Conservation (phyloP, 176 grass and related monocot genomes). For the Triticum dicoccoides region DNA sequence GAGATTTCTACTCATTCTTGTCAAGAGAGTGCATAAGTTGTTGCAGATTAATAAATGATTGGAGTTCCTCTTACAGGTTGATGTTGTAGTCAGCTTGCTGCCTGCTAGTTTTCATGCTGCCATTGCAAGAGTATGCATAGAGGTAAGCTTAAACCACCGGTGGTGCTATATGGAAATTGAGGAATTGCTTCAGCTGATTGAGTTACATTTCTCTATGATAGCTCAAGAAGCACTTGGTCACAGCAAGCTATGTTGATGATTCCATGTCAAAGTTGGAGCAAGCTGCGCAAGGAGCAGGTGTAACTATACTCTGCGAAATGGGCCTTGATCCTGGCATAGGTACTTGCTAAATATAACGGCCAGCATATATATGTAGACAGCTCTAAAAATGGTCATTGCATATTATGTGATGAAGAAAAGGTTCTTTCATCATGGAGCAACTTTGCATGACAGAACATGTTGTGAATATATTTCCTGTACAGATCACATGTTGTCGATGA, state of each 20-base stretch:
- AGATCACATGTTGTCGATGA: slow-evolving; percentile 99
- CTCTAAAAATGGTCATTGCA: background rate
- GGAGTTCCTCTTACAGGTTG: slow-evolving; percentile 52
- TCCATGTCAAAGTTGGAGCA: slow-evolving; percentile 78
- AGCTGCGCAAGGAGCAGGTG: slow-evolving; percentile 66
- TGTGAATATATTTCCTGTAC: slow-evolving; percentile 19
- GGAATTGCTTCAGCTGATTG: background rate
- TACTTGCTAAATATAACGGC: slow-evolving; percentile 24
- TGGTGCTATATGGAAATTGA: background rate
- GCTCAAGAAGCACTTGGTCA: slow-evolving; percentile 92
- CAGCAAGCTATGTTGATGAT: slow-evolving; percentile 93
- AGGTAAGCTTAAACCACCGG: slow-evolving; percentile 43
- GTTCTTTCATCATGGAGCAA: background rate
- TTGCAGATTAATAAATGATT: background rate
- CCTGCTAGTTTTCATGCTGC: slow-evolving; percentile 84
- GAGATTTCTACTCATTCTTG: background rate
- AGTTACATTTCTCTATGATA: slow-evolving; percentile 21
- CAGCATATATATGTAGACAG: background rate
- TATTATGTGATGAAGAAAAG: background rate
- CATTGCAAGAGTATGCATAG: slow-evolving; percentile 82
- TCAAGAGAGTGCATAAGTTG: background rate
- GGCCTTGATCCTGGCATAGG: slow-evolving; percentile 99
- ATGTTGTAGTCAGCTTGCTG: slow-evolving; percentile 85
- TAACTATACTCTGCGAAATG: slow-evolving; percentile 93
- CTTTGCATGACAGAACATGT: background rate